Base-by-base conservation (phyloP, 2,329 filamentous ascomycete genomes). In the Fusarium tricinctum region DNA sequence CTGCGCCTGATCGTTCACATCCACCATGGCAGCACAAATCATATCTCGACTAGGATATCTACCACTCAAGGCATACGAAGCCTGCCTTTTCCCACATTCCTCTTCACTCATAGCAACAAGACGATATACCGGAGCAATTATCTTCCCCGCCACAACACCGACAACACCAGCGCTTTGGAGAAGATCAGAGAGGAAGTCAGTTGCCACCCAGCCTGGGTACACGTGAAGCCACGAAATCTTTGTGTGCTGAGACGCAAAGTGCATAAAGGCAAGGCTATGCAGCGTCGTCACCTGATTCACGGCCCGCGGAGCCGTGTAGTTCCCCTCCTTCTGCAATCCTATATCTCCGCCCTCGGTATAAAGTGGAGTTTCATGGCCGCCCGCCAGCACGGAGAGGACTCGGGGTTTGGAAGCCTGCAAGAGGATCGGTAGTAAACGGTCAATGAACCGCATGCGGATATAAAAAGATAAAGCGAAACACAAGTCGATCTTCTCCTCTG, bases 241-340 rank as follows among this genome's bases (percentile, higher is more conserved):
- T 17, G 50, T 30, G 30, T 22, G 13, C 3, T 28, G 40, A 47
- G 50, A 23, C 1, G 50, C 40, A 8, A 53, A 46, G n/a, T 53
- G 8, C 7, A 53, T 47, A 19, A 30, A 47, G 5, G 14, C 40
- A 19, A 53, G 50, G 23, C 50, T 53, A 14, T 53, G 50, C 30
- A 53, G 9, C 1, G 50, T 47, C 23, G 50, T 53, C 9, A 53
- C 50, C 10, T 53, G 50, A 38, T 53, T 53, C 6, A 47, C 50
- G n/a, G 50, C 50, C 2, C 30, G 30, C 9, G 50, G 20, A 1
- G 50, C 50, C 14, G 50, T 38, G 17, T 53, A 53, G 3, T 30
- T 47, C 3, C 10, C 14, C 2, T 26, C 30, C 3, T 20, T 20
- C 0, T 30, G 22, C 1, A 53, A 1, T 22, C 40, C 40, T 5